Evolutionary conservation across 495 filamentous ascomycete genomes (phyloP).

Genomic region (Thermochaetoides thermophila): DNA sequence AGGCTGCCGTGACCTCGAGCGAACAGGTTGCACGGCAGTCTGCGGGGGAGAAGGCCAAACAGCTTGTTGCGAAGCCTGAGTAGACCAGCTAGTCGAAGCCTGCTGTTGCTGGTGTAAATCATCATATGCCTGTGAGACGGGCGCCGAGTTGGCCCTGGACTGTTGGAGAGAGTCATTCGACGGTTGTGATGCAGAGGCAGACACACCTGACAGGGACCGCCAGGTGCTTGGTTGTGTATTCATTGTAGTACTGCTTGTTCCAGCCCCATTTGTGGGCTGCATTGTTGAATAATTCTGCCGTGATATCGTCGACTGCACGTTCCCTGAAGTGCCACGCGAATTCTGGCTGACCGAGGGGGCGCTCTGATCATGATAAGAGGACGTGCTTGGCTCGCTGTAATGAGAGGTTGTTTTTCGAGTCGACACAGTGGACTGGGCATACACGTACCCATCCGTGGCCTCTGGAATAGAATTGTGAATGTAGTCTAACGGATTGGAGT

Average conservation of each 20-base stretch:
- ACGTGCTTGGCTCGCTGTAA: background rate
- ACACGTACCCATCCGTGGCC: too few species aligned
- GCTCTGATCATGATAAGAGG: background rate
- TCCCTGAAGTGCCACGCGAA: background rate
- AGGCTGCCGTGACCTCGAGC: conserved; percentile 13
- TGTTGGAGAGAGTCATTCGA: conserved; percentile 3
- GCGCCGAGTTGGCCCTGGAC: conserved; percentile 5
- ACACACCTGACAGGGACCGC: conserved; percentile 6
- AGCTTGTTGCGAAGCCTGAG: conserved; percentile 4
- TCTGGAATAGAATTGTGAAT: too few species aligned
- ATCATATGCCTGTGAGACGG: conserved; percentile 9
- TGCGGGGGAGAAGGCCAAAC: conserved; percentile 8
- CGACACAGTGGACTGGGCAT: background rate
- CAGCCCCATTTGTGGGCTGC: conserved; percentile 1
- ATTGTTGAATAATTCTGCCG: conserved; percentile 3
- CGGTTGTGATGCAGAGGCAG: conserved; percentile 1
- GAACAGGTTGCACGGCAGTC: conserved; percentile 9
- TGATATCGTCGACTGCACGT: background rate
- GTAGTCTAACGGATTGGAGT: too few species aligned
- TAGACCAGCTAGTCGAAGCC: conserved; percentile 6
- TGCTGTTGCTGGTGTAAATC: conserved; percentile 9
- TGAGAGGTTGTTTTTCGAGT: conserved; percentile 1
- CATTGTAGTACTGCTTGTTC: background rate
- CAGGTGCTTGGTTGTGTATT: conserved; percentile 4
- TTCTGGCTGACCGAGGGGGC: background rate